These are phyloP conservation scores for Kazachstania martiniae DNA, from an alignment of 805 yeast species.

Conservation along the genomic window DNA sequence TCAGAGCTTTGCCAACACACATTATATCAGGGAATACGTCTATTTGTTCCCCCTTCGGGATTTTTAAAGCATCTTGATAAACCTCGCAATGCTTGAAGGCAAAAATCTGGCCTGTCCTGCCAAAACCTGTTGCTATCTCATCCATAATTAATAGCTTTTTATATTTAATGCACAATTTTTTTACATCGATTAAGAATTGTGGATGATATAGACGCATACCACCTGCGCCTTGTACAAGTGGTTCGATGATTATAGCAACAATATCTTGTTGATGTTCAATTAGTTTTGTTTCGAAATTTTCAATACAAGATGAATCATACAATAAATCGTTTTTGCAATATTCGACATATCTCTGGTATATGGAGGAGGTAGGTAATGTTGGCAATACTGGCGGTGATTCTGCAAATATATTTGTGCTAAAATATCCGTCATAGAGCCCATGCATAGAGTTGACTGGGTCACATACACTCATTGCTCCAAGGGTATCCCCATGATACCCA, in stretches of 20 bases:
- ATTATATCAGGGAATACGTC: slow-evolving; percentile 20
- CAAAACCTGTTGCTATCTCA: slow-evolving; percentile 31
- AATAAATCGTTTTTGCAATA: slow-evolving; percentile 1
- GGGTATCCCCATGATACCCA: slow-evolving; percentile 32
- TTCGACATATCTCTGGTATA: not conserved
- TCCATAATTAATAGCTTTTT: slow-evolving; percentile 23
- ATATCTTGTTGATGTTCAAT: slow-evolving; percentile 23
- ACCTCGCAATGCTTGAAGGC: slow-evolving; percentile 26
- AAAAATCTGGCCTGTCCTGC: slow-evolving; percentile 29
- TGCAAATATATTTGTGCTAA: slow-evolving; percentile 23
- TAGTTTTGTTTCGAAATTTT: slow-evolving; percentile 20
- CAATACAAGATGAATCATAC: slow-evolving; percentile 11
- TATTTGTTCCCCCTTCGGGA: slow-evolving; percentile 6
- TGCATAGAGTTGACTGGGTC: slow-evolving; percentile 28
- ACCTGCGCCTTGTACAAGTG: slow-evolving; percentile 32
- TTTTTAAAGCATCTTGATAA: slow-evolving; percentile 7
- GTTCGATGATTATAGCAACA: slow-evolving; percentile 30
- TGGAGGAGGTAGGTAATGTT: slow-evolving; percentile 9
- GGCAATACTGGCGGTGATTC: slow-evolving; percentile 16
- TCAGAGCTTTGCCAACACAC: slow-evolving; percentile 19
- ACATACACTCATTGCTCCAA: slow-evolving; percentile 32
- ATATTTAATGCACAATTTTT: slow-evolving; percentile 26
- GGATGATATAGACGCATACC: slow-evolving; percentile 30
- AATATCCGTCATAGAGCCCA: slow-evolving; percentile 21
- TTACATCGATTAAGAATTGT: slow-evolving; percentile 24